Conservation (phyloP, 139 green algal genomes). For the Pseudopediastrum boryanum region DNA sequence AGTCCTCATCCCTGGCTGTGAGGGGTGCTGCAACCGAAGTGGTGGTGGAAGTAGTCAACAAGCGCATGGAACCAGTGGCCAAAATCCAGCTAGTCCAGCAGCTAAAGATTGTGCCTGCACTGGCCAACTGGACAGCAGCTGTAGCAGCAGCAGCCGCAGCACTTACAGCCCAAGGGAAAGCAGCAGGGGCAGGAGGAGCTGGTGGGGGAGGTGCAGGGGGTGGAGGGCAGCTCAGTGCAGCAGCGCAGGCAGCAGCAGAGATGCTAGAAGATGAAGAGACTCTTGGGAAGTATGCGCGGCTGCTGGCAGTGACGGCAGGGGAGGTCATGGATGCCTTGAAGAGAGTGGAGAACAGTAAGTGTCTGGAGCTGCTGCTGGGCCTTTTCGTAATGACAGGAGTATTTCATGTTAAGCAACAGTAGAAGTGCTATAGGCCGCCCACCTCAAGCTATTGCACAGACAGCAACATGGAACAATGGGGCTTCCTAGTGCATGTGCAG, state of each 20-base stretch:
- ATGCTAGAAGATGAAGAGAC: slow-evolving; percentile 65
- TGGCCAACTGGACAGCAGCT: slow-evolving; percentile 49
- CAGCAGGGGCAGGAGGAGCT: slow-evolving; percentile 12
- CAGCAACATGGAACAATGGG: too few species aligned
- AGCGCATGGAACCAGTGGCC: slow-evolving; percentile 85
- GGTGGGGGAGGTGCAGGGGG: not conserved
- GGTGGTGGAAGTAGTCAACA: slow-evolving; percentile 80
- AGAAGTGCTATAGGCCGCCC: too few species aligned
- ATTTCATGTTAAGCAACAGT: too few species aligned
- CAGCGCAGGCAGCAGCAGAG: not conserved
- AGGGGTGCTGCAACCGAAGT: slow-evolving; percentile 69
- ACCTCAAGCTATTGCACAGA: too few species aligned
- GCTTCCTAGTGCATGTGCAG: too few species aligned
- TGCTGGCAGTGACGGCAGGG: slow-evolving; percentile 78
- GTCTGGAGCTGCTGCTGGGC: not conserved
- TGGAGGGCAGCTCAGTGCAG: not conserved
- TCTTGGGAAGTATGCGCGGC: slow-evolving; percentile 61
- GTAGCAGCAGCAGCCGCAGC: slow-evolving; percentile 23
- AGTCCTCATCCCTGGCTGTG: slow-evolving; percentile 36
- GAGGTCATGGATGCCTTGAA: slow-evolving; percentile 88
- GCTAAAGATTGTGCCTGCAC: slow-evolving; percentile 63
- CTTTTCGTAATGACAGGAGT: not conserved
- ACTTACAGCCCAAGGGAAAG: not conserved
- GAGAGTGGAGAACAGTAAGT: slow-evolving; percentile 81
- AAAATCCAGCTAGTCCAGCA: slow-evolving; percentile 85